These are phyloP conservation scores for Ulmus americana DNA, from an alignment of 331 rosid genomes.

Conservation along the genomic window DNA sequence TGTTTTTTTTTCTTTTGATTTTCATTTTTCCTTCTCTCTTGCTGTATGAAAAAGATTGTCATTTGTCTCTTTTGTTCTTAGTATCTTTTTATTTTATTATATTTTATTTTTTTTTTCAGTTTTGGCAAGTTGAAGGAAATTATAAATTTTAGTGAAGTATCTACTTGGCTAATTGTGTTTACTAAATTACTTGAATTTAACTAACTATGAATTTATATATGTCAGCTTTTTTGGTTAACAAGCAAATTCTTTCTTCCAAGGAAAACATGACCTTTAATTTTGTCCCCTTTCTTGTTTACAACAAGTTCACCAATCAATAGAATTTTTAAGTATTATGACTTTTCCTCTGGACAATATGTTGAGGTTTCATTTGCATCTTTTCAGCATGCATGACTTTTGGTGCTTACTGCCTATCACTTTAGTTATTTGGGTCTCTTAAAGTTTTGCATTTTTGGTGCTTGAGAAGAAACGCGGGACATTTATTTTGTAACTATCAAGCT, in stretches of 20 bases:
- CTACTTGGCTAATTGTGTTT: too few relatives aligned
- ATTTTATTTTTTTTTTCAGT: too few relatives aligned
- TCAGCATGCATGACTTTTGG: too few relatives aligned
- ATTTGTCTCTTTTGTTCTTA: not conserved
- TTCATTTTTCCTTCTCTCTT: not conserved
- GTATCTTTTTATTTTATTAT: not conserved
- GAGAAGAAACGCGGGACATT: not conserved
- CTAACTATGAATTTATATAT: too few relatives aligned
- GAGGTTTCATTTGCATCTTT: not conserved
- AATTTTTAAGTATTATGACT: not conserved
- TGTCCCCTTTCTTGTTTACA: too few relatives aligned
- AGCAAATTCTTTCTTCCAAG: too few relatives aligned
- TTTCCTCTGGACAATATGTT: not conserved
- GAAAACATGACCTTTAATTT: too few relatives aligned
- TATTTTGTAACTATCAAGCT: not conserved
- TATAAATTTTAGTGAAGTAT: too few relatives aligned
- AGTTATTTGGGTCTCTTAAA: not conserved
- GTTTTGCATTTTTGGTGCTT: not conserved
- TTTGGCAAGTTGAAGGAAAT: too few relatives aligned
- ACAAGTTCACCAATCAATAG: not conserved
- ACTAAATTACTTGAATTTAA: too few relatives aligned
- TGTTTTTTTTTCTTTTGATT: not conserved
- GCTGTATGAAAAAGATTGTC: not conserved
- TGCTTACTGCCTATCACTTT: not conserved
- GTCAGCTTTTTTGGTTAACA: too few relatives aligned